phyloP scores from a whole-genome alignment of 306 rosid genomes.

The Fragaria vesca region DNA sequence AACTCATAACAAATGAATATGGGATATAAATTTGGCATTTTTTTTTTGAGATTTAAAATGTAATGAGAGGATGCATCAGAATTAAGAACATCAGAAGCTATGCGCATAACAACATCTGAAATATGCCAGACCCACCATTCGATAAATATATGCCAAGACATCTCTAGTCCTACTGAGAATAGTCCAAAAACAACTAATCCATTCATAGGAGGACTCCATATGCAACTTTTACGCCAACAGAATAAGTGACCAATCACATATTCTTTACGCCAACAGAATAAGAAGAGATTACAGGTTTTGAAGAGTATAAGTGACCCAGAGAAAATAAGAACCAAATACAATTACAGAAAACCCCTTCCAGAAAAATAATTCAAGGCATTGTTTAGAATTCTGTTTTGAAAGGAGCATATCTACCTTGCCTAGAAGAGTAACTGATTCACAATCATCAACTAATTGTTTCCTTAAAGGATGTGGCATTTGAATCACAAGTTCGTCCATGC shows the following conservation, averaged over 20 bases:
- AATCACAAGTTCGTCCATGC: slow-evolving; percentile 58
- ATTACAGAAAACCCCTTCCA: not conserved
- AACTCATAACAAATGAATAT: not conserved
- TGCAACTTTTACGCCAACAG: not conserved
- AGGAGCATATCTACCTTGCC: slow-evolving; percentile 63
- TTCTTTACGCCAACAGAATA: not conserved
- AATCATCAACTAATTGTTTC: slow-evolving; percentile 87
- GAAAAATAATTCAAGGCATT: slow-evolving; percentile 19
- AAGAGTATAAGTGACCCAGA: not conserved
- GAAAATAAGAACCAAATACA: not conserved
- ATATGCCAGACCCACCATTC: slow-evolving; percentile 3
- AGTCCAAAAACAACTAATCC: slow-evolving; percentile 6
- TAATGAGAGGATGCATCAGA: not conserved
- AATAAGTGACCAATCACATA: not conserved
- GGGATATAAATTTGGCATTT: not conserved
- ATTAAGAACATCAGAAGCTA: not conserved
- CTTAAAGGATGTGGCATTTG: slow-evolving; percentile 64
- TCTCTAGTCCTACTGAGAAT: not conserved
- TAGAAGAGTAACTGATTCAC: slow-evolving; percentile 68
- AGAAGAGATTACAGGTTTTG: not conserved
- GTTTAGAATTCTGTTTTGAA: not conserved
- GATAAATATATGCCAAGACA: not conserved
- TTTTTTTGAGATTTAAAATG: not conserved
- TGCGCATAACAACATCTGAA: not conserved
- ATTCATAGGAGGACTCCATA: not conserved